Conservation (phyloP, 208 protist genomes). For the Leishmania amazonensis region DNA sequence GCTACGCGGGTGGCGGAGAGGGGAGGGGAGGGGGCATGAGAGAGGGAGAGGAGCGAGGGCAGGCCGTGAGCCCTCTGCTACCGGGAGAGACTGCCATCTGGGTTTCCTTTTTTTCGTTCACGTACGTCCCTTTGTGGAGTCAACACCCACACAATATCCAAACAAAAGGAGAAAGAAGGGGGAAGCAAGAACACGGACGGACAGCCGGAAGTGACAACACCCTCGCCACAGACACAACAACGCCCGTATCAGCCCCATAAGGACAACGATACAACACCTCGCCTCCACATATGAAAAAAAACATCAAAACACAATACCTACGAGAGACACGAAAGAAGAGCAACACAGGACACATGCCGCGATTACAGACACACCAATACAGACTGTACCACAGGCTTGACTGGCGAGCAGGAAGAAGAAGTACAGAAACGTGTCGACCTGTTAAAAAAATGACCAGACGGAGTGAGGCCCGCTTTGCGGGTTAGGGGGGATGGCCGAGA, state of each 20-base stretch:
- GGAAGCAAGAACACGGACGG: too few species aligned
- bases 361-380: background rate
- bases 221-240: background rate
- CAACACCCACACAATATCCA: background rate
- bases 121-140: background rate
- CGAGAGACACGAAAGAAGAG: background rate
- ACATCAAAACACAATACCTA: conserved; percentile 2
- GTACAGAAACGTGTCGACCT: background rate
- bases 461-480: background rate
- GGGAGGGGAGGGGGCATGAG: background rate
- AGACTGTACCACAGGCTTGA: background rate
- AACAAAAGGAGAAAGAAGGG: background rate
- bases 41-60: background rate
- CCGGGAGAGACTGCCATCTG: background rate
- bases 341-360: background rate
- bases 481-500: background rate
- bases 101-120: background rate
- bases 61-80: background rate
- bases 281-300: background rate
- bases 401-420: background rate
- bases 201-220: background rate
- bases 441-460: background rate
- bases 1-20: background rate
- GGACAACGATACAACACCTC: background rate
- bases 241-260: background rate